Base-by-base conservation (phyloP, 352 stramenopile genomes). In the Globisporangium nunn region DNA sequence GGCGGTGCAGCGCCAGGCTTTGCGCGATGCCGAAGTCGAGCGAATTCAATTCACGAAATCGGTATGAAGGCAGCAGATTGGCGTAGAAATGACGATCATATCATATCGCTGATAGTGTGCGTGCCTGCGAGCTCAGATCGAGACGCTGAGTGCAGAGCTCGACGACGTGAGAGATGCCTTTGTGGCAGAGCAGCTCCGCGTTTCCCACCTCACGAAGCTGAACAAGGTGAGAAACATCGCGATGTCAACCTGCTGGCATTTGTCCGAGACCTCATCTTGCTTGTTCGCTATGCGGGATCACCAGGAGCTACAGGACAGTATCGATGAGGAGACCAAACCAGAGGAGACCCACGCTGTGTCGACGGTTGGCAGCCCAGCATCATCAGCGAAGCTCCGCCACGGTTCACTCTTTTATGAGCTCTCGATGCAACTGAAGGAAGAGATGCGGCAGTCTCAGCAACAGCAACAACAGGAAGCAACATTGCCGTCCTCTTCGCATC, bases 361-460 rank as follows among this genome's bases (percentile, higher is more conserved):
- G 12, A 17, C 5, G 37, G 35, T 53, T 29, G 52, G 35, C 3
- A 62, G 52, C 4, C 49, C 54, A 4, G 52, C 47, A 10, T 60
- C 63, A 3, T 58, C 56, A 1, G 40, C 41, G 28, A 61, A 23
- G 52, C 59, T 81, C 7, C 68, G 62, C 2, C 59, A 39, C 11
- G 72, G 70, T 0, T 82, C 72, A 43, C 61, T 82, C 15, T 82
- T 82, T 50, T 78, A 63, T 30, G 72, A 82, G 59, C 65, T 82
- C 4, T 66, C 72, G 11, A 62, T 65, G 33, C 67, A 82, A 33
- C 46, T 79, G 4, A 62, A 68, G 31, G 58, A 57, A 6, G 64
- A 71, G n/a, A 41, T 66, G 28, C 55, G 61, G 6, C 35, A 51
- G n/a, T 17, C 50, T 39, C 55, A 63, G 12, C 40, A 46, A 14